These are phyloP conservation scores for Podila clonocystis DNA, from an alignment of 192 early-diverging fungal genomes.

Conservation along the genomic window DNA sequence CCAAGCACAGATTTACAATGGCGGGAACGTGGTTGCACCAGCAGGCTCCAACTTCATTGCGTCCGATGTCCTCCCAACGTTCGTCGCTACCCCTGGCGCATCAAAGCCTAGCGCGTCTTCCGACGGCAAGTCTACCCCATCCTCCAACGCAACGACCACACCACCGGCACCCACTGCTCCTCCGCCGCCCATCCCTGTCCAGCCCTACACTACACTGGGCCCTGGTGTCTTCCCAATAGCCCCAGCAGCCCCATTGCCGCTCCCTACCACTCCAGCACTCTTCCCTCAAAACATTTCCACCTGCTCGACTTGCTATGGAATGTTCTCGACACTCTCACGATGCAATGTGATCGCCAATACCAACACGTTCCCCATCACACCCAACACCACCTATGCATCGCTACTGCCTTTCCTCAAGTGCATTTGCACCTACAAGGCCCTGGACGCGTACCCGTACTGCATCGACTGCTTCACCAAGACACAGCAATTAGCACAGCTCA, in stretches of 20 bases:
- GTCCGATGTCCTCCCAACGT: conserved; percentile 7
- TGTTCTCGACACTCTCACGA: conserved; percentile 35
- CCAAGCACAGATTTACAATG: background rate
- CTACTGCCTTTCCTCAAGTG: conserved; percentile 38
- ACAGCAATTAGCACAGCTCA: conserved; percentile 22
- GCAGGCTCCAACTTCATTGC: background rate
- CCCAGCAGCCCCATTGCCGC: background rate
- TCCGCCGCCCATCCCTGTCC: conserved; percentile 14
- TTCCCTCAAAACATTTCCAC: conserved; percentile 47
- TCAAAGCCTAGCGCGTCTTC: background rate
- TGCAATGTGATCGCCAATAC: conserved; percentile 41
- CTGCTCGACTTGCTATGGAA: conserved; percentile 40
- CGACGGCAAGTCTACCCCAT: background rate
- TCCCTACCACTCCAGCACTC: conserved; percentile 28
- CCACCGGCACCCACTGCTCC: conserved; percentile 8
- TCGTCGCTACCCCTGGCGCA: background rate
- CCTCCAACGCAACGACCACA: background rate
- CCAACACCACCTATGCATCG: conserved; percentile 26
- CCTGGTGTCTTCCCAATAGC: conserved; percentile 3
- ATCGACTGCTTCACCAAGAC: conserved; percentile 44
- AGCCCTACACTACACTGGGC: conserved; percentile 22
- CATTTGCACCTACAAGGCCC: conserved; percentile 34
- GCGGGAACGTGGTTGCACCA: background rate
- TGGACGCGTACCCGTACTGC: conserved; percentile 42
- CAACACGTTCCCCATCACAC: conserved; percentile 23